These are phyloP conservation scores for Candolleomyces aberdarensis DNA, from an alignment of 768 basidiomycete species.

Conservation along the genomic window DNA sequence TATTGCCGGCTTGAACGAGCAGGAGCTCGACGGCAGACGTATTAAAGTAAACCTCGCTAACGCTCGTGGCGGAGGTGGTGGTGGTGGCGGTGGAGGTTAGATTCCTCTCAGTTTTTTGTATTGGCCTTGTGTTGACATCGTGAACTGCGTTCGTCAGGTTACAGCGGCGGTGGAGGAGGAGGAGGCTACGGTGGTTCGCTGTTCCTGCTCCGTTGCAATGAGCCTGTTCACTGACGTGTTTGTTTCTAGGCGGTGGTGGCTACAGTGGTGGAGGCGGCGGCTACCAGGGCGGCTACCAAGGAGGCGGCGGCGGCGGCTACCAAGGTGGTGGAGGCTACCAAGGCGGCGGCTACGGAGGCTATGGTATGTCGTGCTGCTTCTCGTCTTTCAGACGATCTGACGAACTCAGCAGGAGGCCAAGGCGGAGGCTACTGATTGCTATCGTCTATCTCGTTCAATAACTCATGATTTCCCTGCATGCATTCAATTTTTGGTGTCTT, in stretches of 20 bases:
- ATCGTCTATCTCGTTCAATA: neutral
- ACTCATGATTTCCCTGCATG: neutral
- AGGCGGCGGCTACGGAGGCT: slow-evolving; percentile 17
- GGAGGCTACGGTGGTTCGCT: slow-evolving; percentile 14
- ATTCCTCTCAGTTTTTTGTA: neutral
- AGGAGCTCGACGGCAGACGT: slow-evolving; percentile 89
- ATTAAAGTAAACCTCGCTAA: slow-evolving; percentile 88
- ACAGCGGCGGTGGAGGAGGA: slow-evolving; percentile 24
- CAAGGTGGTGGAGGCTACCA: slow-evolving; percentile 14
- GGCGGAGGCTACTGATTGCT: neutral
- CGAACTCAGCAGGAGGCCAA: slow-evolving; percentile 17
- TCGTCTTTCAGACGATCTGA: neutral
- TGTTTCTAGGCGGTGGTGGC: slow-evolving; percentile 20
- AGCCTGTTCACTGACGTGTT: slow-evolving; percentile 10
- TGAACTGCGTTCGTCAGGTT: slow-evolving; percentile 9
- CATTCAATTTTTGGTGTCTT: neutral
- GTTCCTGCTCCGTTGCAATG: neutral
- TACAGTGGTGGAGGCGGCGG: slow-evolving; percentile 22
- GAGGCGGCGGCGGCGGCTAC: slow-evolving; percentile 19
- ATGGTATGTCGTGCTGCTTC: neutral
- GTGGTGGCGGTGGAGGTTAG: slow-evolving; percentile 19
- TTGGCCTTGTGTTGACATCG: neutral
- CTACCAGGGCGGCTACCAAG: slow-evolving; percentile 10
- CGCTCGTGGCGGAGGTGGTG: slow-evolving; percentile 44
- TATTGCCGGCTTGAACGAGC: slow-evolving; percentile 77